Conservation (phyloP, 179 eudicot genomes). For the Camellia oleifera region DNA sequence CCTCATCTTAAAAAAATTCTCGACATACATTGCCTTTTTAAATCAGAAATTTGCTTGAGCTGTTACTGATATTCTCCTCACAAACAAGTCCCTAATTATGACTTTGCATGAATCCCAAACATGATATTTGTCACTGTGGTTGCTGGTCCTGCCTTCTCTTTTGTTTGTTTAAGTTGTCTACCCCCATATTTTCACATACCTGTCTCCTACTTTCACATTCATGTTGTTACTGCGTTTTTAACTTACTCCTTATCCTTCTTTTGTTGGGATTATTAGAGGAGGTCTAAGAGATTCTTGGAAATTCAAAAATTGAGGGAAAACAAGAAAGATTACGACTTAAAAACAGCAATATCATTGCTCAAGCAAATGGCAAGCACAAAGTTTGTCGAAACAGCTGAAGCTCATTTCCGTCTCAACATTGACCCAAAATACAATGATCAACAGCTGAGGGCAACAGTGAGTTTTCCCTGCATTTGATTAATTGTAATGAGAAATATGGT, state of each 20-base stretch:
- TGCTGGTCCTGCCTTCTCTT: background rate
- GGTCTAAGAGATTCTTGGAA: conserved; percentile 93
- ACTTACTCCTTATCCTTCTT: conserved; percentile 5
- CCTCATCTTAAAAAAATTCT: no score
- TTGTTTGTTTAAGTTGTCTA: background rate
- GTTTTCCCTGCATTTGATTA: conserved; percentile 22
- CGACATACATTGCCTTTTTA: no score
- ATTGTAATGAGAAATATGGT: background rate
- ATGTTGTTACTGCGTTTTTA: background rate
- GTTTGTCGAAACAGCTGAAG: conserved; percentile 87
- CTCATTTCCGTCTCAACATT: conserved; percentile 94
- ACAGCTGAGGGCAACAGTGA: conserved; percentile 96
- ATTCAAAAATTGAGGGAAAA: conserved; percentile 76
- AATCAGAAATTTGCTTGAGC: conserved; percentile 16
- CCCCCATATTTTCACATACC: background rate
- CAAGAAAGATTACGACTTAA: conserved; percentile 84
- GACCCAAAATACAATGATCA: conserved; percentile 98
- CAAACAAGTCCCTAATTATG: background rate
- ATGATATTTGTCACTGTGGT: background rate
- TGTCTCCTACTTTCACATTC: background rate
- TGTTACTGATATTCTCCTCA: background rate
- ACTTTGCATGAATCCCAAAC: background rate
- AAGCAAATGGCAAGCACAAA: conserved; percentile 75
- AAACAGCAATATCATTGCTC: conserved; percentile 70
- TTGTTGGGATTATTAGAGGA: conserved; percentile 41